phyloP scores from a whole-genome alignment of 805 yeast genomes.

The Dipodascopsis uninucleata region DNA sequence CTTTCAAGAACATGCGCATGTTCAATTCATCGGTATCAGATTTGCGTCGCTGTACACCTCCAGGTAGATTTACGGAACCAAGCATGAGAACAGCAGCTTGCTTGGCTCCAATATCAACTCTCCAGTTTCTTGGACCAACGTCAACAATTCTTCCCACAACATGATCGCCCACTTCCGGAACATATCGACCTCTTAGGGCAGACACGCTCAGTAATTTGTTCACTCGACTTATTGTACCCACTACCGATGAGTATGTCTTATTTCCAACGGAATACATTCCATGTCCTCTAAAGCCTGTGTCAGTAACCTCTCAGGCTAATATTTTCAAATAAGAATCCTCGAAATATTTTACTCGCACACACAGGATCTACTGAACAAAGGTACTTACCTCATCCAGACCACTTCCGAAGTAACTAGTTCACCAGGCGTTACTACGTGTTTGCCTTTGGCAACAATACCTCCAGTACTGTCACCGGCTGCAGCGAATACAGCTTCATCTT shows the following conservation, averaged over 20 bases:
- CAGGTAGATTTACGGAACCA: slow-evolving; percentile 95
- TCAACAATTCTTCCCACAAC: slow-evolving; percentile 90
- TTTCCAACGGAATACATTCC: slow-evolving; percentile 82
- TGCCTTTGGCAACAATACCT: slow-evolving; percentile 19
- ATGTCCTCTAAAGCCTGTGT: slow-evolving; percentile 60
- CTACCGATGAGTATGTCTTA: slow-evolving; percentile 79
- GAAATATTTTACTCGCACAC: background rate
- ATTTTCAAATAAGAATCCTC: background rate
- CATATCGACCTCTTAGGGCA: slow-evolving; percentile 81
- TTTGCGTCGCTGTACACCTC: slow-evolving; percentile 91
- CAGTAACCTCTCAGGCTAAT: background rate
- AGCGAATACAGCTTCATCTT: slow-evolving; percentile 7
- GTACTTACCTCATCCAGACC: slow-evolving; percentile 69
- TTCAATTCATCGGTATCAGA: slow-evolving; percentile 93
- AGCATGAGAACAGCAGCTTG: slow-evolving; percentile 89
- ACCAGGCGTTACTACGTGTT: slow-evolving; percentile 81
- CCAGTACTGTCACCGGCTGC: slow-evolving; percentile 5
- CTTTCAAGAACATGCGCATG: slow-evolving; percentile 90
- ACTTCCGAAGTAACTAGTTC: slow-evolving; percentile 94
- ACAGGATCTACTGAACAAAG: background rate
- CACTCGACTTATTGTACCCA: slow-evolving; percentile 83
- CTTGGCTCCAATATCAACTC: slow-evolving; percentile 92
- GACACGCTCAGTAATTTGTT: slow-evolving; percentile 80
- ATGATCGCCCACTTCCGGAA: slow-evolving; percentile 96
- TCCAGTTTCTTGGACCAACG: slow-evolving; percentile 93